Base-by-base conservation (phyloP, 257 asterid genomes). In the Phtheirospermum japonicum region DNA sequence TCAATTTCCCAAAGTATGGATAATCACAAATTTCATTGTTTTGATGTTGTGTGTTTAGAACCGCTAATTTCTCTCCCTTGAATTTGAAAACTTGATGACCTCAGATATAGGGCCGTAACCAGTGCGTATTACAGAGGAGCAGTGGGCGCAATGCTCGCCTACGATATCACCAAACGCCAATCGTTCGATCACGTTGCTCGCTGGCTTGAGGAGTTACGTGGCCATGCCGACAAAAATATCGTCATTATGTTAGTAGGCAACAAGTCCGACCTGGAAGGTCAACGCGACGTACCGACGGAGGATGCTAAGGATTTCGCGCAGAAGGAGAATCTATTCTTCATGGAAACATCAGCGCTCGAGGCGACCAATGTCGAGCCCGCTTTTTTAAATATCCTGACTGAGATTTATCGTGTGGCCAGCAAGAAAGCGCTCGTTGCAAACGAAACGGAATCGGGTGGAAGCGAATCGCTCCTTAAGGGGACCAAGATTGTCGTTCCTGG, bases 91-190 rank as follows among this genome's bases (percentile, higher is more conserved):
- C 66, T 45, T 45, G 61, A 48, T 57, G 71, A 16, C 49, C 57
- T 73, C 86, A 90, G 97, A 73, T 89, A 89, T 51, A 75, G 97
- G 51, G 97, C 97, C 42, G 97, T 87, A 43, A 89, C 97, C 7
- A 89, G 88, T 74, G 97, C 97, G 2, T 89, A 89, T 59, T 89
- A 89, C 81, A 77, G 97, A 81, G 95, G 97, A 69, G 94, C 97
- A 57, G 82, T 87, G 19, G 97, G 97, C 60, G 97, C 97, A 50
- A 77, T 89, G 97, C 86, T 89, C 59, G 95, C 85, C 13, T 89
- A 86, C 65, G 97, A 89, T 70, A 85, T 89, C 71, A 77, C 86
- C 64, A 89, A 78, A 52, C 95, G 88, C 7, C 88, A 83, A 66
- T 69, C 94, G 4, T 89, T 89, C 56, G 95, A 89, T 69, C 94